These are phyloP conservation scores for Euphorbia tirucalli DNA, from an alignment of 345 rosid genomes.

Conservation along the genomic window DNA sequence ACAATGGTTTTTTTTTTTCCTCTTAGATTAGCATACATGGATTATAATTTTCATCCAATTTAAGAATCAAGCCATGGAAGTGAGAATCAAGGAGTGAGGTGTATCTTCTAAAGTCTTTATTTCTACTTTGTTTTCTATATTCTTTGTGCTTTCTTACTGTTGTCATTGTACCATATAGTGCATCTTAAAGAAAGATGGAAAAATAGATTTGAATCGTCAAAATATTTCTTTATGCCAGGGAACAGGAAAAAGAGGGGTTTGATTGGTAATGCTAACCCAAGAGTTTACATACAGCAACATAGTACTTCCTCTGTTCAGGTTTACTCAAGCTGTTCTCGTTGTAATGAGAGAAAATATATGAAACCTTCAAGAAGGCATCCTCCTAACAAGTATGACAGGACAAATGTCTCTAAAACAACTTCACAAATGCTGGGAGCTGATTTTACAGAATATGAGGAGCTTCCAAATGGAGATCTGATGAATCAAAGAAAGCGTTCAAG, in stretches of 20 bases:
- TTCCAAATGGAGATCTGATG: constrained; percentile 10
- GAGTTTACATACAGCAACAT: constrained; percentile 20
- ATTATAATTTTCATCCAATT: not conserved
- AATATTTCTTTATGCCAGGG: constrained; percentile 27
- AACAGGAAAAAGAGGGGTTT: constrained; percentile 33
- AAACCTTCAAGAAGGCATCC: not conserved
- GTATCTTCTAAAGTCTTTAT: not conserved
- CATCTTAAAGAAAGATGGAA: not conserved
- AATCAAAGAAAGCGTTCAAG: constrained; percentile 35
- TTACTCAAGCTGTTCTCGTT: constrained; percentile 8
- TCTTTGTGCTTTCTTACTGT: not conserved
- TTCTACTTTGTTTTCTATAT: not conserved
- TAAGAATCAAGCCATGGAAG: no score
- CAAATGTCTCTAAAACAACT: not conserved
- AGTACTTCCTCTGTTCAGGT: constrained; percentile 3
- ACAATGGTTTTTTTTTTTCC: not conserved
- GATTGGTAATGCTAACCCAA: constrained; percentile 17
- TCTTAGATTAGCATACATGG: not conserved
- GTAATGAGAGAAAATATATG: constrained; percentile 7
- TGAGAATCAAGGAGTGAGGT: not conserved
- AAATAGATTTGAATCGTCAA: not conserved
- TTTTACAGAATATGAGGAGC: constrained; percentile 7
- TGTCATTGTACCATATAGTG: not conserved
- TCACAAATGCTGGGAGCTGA: constrained; percentile 3
- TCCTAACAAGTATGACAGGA: not conserved